Evolutionary conservation across 768 basidiomycete species (phyloP), one percentile per base, ranked within the genome.

Genomic region (Plicaturopsis crispa): DNA sequence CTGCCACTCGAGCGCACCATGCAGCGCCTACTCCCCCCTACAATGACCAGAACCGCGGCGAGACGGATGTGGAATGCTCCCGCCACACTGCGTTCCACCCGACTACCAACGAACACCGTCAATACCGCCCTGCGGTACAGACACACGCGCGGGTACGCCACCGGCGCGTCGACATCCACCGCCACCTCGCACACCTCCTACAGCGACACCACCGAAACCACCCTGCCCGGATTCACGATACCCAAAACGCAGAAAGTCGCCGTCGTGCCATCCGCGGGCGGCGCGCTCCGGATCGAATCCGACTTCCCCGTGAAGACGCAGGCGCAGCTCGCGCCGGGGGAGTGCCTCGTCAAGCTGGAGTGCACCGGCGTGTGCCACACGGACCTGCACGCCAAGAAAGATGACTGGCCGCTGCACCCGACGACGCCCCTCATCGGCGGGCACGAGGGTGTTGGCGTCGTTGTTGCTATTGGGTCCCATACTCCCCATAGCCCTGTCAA

Each of bases 341-440:
- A 86, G 59, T 84, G 80, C 52, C 77, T 89, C 46, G 66, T 90
- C 56, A 80, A 84, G 59, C 66, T 90, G 51, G 67, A 71, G 24
- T 80, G 75, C 61, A 79, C 82, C 5, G 87, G 87, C 39, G 85
- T 89, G n/a, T 90, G 88, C 61, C 86, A 89, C 53, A 85, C 83
- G 3, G 88, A 90, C 51, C 70, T 87, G 11, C 88, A 90, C 49
- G 80, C 80, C 19, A 74, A 73, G 24, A 59, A 72, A 26, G 76
- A 73, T 32, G 90, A 92, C 53, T 92, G 91, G 91, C 90, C 90
- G 1, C 41, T 85, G 7, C 57, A 69, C n/a, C 66, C 75, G 22
- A 73, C 65, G 37, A 66, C 66, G 1, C 83, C 82, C 0, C 73
- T 88, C 34, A 74, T 89, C 40, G 85, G 85, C 12, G 86, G 90